phyloP scores from a whole-genome alignment of 2,329 filamentous ascomycete genomes.

The Ophiostoma perfectum region DNA sequence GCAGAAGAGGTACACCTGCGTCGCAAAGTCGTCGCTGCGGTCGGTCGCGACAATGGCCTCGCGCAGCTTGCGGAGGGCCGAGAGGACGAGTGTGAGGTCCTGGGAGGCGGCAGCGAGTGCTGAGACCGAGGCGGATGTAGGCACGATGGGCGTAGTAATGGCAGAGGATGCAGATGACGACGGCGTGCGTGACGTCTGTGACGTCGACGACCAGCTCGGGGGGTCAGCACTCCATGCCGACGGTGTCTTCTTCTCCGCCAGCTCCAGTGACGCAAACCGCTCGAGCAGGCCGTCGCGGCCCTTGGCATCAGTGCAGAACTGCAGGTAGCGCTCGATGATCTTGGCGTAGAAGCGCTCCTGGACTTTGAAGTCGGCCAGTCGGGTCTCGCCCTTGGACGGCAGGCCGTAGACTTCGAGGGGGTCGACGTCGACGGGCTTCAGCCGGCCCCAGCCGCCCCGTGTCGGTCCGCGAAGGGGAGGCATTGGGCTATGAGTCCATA shows the following conservation, averaged over 20 bases:
- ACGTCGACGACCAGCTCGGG: not conserved
- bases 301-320: conserved; percentile 72
- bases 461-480: conserved; percentile 38
- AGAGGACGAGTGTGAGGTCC: conserved; percentile 68
- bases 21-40: conserved; percentile 72
- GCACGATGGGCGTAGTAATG: not conserved
- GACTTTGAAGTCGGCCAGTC: conserved; percentile 69
- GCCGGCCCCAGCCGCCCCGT: conserved; percentile 56
- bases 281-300: conserved; percentile 67
- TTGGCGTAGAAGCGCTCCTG: conserved; percentile 84
- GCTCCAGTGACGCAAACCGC: conserved; percentile 63
- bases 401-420: conserved; percentile 76
- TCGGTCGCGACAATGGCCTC: conserved; percentile 80
- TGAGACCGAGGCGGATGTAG: conserved; percentile 10
- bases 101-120: conserved; percentile 35
- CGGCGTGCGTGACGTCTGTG: not conserved
- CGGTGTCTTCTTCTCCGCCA: conserved; percentile 26
- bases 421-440: conserved; percentile 70
- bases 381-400: conserved; percentile 84
- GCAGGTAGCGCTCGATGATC: conserved; percentile 84
- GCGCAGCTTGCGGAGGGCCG: conserved; percentile 83
- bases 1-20: conserved; percentile 87
- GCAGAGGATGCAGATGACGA: not conserved
- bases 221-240: not conserved
- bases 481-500: conserved; percentile 24